These are phyloP conservation scores for Gentiana dahurica DNA, from an alignment of 257 asterid genomes.

Conservation along the genomic window DNA sequence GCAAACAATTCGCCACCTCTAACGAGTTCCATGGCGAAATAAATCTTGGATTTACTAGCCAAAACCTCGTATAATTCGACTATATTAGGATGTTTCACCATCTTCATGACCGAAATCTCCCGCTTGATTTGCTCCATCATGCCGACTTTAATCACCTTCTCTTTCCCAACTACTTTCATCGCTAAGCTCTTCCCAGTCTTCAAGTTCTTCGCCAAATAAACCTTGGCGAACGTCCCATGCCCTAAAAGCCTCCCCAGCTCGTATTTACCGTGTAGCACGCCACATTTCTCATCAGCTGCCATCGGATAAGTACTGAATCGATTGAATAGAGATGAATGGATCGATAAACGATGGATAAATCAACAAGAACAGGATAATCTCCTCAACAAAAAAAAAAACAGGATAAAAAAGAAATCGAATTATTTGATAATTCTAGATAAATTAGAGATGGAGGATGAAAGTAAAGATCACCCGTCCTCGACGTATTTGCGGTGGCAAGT, in stretches of 20 bases:
- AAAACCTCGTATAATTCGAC: constrained; percentile 48
- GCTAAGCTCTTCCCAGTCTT: constrained; percentile 40
- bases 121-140: constrained; percentile 60
- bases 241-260: constrained; percentile 48
- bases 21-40: constrained; percentile 41
- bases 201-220: constrained; percentile 34
- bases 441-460: background rate
- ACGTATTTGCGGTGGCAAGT: constrained; percentile 93
- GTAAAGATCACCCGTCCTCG: constrained; percentile 70
- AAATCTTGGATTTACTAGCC: constrained; percentile 51
- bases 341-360: background rate
- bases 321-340: background rate
- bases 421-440: background rate
- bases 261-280: constrained; percentile 41
- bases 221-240: constrained; percentile 55
- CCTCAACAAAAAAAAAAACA: too few relatives aligned
- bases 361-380: background rate
- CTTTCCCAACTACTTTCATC: constrained; percentile 45
- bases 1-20: constrained; percentile 47
- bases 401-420: background rate
- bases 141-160: constrained; percentile 42
- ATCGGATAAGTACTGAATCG: constrained; percentile 9
- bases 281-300: constrained; percentile 50
- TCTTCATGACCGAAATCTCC: constrained; percentile 45
- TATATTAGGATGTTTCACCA: constrained; percentile 45